Evolutionary conservation across 108 stramenopile species (phyloP), one percentile per base, ranked within the genome.

Genomic region (Discostella stelligeroides): DNA sequence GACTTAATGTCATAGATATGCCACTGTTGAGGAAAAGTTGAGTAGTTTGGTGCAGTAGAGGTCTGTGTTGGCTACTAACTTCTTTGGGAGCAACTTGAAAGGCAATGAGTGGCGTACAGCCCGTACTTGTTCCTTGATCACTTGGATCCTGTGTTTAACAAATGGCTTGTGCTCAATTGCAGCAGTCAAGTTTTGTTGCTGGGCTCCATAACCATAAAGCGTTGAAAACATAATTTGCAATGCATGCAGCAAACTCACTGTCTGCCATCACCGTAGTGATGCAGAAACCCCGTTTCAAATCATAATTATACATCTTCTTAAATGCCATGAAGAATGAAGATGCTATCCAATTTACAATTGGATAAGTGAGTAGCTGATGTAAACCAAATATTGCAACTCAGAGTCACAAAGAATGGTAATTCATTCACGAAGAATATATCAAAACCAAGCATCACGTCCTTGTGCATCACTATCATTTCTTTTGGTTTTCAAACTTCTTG

Each of bases 41-140:
- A n/a, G n/a, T n/a, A n/a, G n/a, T n/a, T n/a, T n/a, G n/a, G n/a
- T 17, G 40, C 15, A 18, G 21, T 30, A 42, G 15, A 66, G 49
- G 17, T 49, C 38, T 4, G 47, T 17, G 21, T 66, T 27, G 2
- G 37, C 46, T 23, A 46, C 11, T 20, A 63, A 14, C 28, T 23
- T 10, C 23, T 2, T 43, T 23, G 63, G 63, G 11, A 63, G 20
- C 2, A 18, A 17, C 11, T 21, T 63, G 63, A 43, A 45, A 23
- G 63, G 63, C 8, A 63, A 25, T 12, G 20, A 23, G 45, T 63
- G 24, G 24, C 42, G 45, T 14, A 63, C 45, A 11, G 63, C 63
- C 14, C 63, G 63, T 15, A 24, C 28, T 47, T 43, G 42, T 29
- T 63, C 63, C n/a, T 63, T 63, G 18, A 63, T 29, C 14, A 63